Conservation (phyloP, 495 filamentous ascomycete genomes). For the Podospora sp. region DNA sequence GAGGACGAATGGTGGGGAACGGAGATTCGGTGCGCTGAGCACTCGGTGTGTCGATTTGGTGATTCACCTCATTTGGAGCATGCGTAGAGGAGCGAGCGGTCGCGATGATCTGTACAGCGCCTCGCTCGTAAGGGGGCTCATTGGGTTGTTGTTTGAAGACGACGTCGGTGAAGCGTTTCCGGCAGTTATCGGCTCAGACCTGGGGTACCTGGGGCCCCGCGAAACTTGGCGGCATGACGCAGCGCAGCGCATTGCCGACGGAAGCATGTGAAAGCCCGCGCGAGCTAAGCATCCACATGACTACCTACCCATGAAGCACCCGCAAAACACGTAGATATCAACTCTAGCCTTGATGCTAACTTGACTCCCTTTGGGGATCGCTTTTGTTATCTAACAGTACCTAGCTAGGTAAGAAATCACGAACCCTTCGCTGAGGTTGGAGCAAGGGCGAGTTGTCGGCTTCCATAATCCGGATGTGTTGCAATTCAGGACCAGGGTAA, state of each 20-base stretch:
- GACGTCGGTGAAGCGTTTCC: conserved; percentile 13
- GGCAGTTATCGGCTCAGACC: conserved; percentile 33
- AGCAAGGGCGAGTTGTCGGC: too few species aligned
- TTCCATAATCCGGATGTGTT: too few species aligned
- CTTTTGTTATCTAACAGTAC: too few species aligned
- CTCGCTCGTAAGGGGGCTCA: background rate
- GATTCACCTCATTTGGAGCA: conserved; percentile 22
- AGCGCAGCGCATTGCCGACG: conserved; percentile 1
- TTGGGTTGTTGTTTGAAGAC: background rate
- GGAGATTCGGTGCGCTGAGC: conserved; percentile 28
- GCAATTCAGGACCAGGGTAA: too few species aligned
- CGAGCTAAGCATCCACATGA: too few species aligned
- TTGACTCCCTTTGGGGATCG: too few species aligned
- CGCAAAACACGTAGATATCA: too few species aligned
- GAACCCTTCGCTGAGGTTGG: too few species aligned
- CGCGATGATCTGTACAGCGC: background rate
- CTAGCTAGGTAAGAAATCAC: too few species aligned
- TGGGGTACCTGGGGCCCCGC: conserved; percentile 22
- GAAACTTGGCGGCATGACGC: conserved; percentile 15
- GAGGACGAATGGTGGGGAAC: conserved; percentile 4
- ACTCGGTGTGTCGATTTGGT: conserved; percentile 13
- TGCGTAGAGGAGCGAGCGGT: background rate
- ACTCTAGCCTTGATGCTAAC: too few species aligned
- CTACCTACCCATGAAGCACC: too few species aligned
- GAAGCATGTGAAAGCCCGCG: too few species aligned